phyloP scores from a whole-genome alignment of 257 asterid species.

The Solanum rostratum region DNA sequence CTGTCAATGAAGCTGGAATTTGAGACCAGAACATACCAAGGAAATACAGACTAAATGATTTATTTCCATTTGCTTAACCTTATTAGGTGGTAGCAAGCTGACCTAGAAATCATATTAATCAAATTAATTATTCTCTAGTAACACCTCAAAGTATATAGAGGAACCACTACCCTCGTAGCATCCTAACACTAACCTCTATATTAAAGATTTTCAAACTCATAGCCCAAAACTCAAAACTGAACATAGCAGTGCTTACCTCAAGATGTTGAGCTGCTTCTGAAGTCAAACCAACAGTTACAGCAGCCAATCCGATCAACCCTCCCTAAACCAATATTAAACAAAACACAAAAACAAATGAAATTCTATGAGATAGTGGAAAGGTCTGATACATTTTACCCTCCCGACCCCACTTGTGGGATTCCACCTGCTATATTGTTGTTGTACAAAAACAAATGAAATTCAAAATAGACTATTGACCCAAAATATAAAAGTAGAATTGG shows the following conservation, averaged over 20 bases:
- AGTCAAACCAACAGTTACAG: slow-evolving; percentile 94
- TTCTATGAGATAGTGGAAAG: too few relatives aligned
- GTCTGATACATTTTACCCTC: too few relatives aligned
- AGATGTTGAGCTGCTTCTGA: slow-evolving; percentile 91
- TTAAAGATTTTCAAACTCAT: background rate
- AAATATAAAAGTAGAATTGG: background rate
- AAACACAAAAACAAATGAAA: background rate
- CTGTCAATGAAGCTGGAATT: background rate
- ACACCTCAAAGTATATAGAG: background rate
- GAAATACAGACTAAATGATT: background rate
- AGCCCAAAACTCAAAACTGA: background rate
- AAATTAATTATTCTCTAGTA: background rate
- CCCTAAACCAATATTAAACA: slow-evolving; percentile 38
- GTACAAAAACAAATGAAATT: background rate
- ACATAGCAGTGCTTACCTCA: slow-evolving; percentile 38
- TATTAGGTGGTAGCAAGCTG: background rate
- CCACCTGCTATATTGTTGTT: too few relatives aligned
- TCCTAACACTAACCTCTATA: background rate
- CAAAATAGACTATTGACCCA: background rate
- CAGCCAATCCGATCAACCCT: slow-evolving; percentile 97
- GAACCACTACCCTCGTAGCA: background rate
- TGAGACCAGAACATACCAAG: background rate
- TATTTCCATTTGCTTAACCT: background rate
- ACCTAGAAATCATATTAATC: background rate
- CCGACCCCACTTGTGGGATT: too few relatives aligned